These are phyloP conservation scores for Lactifluus pinguis DNA, from an alignment of 768 basidiomycete genomes.

Conservation along the genomic window DNA sequence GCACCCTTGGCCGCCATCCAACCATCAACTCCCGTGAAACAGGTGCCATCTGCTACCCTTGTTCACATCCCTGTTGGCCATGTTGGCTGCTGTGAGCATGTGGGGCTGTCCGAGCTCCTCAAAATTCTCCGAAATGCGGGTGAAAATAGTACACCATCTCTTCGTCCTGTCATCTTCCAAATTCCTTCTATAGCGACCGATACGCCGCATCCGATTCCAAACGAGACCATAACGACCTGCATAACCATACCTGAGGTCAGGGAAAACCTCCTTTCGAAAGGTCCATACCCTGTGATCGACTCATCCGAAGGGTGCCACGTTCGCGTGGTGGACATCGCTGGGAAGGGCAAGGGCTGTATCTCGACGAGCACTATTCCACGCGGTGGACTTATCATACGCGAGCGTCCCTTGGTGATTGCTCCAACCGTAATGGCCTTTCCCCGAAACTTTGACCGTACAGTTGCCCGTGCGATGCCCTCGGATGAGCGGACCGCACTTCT, in stretches of 20 bases:
- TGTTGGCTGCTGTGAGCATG: conserved; percentile 9
- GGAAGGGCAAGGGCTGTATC: conserved; percentile 27
- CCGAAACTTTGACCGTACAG: not conserved
- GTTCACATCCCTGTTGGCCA: conserved; percentile 5
- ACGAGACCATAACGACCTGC: conserved; percentile 4
- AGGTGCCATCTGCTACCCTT: not conserved
- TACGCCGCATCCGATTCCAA: not conserved
- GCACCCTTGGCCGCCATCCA: not conserved
- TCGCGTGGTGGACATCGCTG: conserved; percentile 4
- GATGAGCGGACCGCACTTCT: not conserved
- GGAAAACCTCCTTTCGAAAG: conserved; percentile 4
- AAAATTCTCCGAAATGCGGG: conserved; percentile 1
- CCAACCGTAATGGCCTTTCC: conserved; percentile 15
- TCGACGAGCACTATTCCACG: conserved; percentile 24
- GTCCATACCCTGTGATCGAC: conserved; percentile 5
- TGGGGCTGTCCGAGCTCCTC: conserved; percentile 8
- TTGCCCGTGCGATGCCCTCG: conserved; percentile 4
- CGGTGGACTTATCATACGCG: conserved; percentile 30
- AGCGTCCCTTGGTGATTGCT: conserved; percentile 30
- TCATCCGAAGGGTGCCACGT: conserved; percentile 4
- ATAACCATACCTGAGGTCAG: conserved; percentile 5
- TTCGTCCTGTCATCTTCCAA: not conserved
- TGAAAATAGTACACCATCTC: not conserved
- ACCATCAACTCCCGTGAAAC: not conserved
- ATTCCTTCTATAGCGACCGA: not conserved